These are phyloP conservation scores for Stachybotrys elegans DNA, from an alignment of 2,329 filamentous ascomycete genomes.

Conservation along the genomic window DNA sequence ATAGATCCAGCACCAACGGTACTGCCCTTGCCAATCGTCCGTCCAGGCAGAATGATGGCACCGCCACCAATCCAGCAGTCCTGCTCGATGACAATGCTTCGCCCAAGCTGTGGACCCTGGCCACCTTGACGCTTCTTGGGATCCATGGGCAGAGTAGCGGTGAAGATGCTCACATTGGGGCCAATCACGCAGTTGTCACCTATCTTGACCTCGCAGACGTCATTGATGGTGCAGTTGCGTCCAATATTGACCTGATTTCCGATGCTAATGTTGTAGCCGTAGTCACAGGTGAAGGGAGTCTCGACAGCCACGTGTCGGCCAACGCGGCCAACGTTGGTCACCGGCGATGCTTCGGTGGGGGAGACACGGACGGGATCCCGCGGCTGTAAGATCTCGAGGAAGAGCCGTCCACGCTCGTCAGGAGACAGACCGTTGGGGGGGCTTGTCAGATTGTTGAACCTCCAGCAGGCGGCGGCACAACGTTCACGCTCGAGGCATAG, in stretches of 20 bases:
- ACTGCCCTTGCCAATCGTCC: slow-evolving; percentile 73
- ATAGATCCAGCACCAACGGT: slow-evolving; percentile 80
- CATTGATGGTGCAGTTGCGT: slow-evolving; percentile 78
- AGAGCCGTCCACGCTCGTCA: slow-evolving; percentile 63
- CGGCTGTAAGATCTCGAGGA: slow-evolving; percentile 67
- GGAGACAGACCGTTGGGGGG: slow-evolving; percentile 69
- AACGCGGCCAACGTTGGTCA: slow-evolving; percentile 55
- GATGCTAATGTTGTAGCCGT: slow-evolving; percentile 90
- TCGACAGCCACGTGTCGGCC: slow-evolving; percentile 77
- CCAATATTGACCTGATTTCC: slow-evolving; percentile 81
- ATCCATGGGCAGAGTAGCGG: slow-evolving; percentile 67
- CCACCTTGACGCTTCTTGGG: slow-evolving; percentile 69
- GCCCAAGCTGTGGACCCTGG: slow-evolving; percentile 65
- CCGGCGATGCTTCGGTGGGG: slow-evolving; percentile 45
- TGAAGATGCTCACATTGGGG: slow-evolving; percentile 82
- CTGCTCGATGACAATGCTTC: slow-evolving; percentile 72
- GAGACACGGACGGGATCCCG: slow-evolving; percentile 50
- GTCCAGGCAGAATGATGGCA: slow-evolving; percentile 71
- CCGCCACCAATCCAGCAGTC: slow-evolving; percentile 81
- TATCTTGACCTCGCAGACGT: slow-evolving; percentile 78
- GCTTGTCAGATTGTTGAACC: slow-evolving; percentile 74
- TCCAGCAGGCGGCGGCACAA: slow-evolving; percentile 75
- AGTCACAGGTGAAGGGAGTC: slow-evolving; percentile 86
- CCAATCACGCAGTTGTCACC: slow-evolving; percentile 74
- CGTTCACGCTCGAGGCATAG: slow-evolving; percentile 79